These are phyloP conservation scores for Tieghemostelium lacteum DNA, from an alignment of 78 protist species.

Conservation along the genomic window DNA sequence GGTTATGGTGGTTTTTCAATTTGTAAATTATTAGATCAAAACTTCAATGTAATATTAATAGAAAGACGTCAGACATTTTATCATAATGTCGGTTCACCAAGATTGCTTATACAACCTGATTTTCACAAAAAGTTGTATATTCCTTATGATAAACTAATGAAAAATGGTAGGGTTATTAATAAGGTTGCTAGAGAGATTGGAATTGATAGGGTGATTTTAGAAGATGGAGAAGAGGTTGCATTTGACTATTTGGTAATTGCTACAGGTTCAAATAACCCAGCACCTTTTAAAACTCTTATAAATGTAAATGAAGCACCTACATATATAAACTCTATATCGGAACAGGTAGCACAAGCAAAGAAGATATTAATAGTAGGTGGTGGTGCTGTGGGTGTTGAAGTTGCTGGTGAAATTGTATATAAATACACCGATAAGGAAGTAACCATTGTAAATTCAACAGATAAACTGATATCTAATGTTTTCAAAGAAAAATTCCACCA, in stretches of 20 bases:
- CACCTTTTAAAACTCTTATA: constrained; percentile 53
- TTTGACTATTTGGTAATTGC: constrained; percentile 66
- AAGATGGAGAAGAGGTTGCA: constrained; percentile 8
- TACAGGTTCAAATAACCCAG: constrained; percentile 44
- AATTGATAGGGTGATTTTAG: constrained; percentile 1
- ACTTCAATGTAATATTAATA: constrained; percentile 63
- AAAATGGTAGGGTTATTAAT: constrained; percentile 47
- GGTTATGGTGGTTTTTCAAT: constrained; percentile 67
- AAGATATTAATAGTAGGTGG: constrained; percentile 58
- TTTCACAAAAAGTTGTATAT: constrained; percentile 11
- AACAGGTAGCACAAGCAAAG: not conserved
- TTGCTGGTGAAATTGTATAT: constrained; percentile 30
- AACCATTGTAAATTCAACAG: not conserved
- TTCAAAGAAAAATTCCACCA: constrained; percentile 14
- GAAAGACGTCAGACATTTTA: constrained; percentile 52
- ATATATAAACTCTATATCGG: not conserved
- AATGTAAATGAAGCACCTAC: not conserved
- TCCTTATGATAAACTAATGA: constrained; percentile 42
- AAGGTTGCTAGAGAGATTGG: constrained; percentile 9
- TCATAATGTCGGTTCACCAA: constrained; percentile 37
- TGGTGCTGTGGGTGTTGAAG: constrained; percentile 47
- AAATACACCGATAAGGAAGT: not conserved
- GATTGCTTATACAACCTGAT: constrained; percentile 41
- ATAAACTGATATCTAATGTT: not conserved
- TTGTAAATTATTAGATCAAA: constrained; percentile 37